These are phyloP conservation scores for Amniculicola lignicola DNA, from an alignment of 495 filamentous ascomycete genomes.

Conservation along the genomic window DNA sequence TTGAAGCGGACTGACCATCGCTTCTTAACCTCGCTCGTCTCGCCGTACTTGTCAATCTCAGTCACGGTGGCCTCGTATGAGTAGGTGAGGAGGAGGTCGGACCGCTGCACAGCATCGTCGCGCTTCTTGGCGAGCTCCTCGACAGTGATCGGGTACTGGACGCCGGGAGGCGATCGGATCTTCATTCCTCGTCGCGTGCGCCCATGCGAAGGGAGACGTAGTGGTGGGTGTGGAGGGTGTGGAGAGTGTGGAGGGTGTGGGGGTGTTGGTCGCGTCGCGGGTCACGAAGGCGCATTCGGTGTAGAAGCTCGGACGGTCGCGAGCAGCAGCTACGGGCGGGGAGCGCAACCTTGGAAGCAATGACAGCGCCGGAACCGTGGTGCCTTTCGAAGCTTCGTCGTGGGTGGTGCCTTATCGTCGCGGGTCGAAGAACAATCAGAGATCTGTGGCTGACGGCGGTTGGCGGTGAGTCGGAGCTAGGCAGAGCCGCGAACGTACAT, in stretches of 20 bases:
- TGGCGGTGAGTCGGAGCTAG: no score
- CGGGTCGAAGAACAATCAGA: no score
- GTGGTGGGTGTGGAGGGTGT: constrained; percentile 7
- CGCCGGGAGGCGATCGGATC: constrained; percentile 52
- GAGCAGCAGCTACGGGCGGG: background rate
- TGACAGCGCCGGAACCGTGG: no score
- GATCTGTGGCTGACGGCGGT: no score
- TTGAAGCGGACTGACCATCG: constrained; percentile 74
- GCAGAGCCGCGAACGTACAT: no score
- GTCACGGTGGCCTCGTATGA: constrained; percentile 71
- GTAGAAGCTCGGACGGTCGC: constrained; percentile 6
- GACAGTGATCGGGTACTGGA: constrained; percentile 95
- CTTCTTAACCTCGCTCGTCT: constrained; percentile 63
- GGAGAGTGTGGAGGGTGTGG: no score
- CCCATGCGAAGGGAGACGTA: constrained; percentile 23
- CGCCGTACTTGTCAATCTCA: constrained; percentile 68
- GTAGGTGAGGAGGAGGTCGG: constrained; percentile 78
- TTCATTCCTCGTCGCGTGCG: constrained; percentile 40
- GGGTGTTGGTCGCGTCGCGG: constrained; percentile 22
- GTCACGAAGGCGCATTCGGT: constrained; percentile 24
- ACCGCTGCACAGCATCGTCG: constrained; percentile 68
- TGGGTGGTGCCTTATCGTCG: no score
- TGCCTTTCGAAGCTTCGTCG: no score
- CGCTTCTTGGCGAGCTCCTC: constrained; percentile 74
- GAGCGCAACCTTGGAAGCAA: no score